Evolutionary conservation across 2,329 filamentous ascomycete genomes (phyloP).

Genomic region (Basipetospora chlamydospora): DNA sequence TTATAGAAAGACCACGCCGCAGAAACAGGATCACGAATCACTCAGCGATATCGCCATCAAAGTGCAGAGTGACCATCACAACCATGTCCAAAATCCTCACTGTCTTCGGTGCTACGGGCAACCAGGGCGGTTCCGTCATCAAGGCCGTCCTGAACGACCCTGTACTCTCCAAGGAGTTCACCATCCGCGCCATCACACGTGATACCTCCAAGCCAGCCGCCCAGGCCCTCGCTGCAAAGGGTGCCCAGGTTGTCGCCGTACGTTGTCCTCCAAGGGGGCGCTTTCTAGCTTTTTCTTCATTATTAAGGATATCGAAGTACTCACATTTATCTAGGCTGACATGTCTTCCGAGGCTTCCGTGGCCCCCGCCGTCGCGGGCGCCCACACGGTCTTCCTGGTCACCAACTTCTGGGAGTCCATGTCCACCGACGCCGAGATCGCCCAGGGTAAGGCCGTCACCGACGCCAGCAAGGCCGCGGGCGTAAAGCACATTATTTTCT

Average conservation of each 20-base stretch:
- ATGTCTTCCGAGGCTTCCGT: constrained; percentile 23
- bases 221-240: constrained; percentile 21
- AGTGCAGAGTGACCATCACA: no score
- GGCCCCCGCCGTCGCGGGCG: constrained; percentile 22
- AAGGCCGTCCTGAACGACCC: constrained; percentile 29
- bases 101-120: constrained; percentile 34
- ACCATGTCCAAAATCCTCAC: constrained; percentile 18
- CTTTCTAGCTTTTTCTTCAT: no score
- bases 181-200: constrained; percentile 32
- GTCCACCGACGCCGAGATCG: neutral
- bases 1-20: no score
- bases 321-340: constrained; percentile 4
- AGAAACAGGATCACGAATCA: no score
- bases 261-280: no score
- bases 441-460: constrained; percentile 30
- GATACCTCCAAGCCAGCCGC: constrained; percentile 24
- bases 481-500: constrained; percentile 31
- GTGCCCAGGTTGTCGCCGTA: constrained; percentile 14
- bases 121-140: constrained; percentile 34
- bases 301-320: neutral
- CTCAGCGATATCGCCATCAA: no score
- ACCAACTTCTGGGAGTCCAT: neutral
- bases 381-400: constrained; percentile 26
- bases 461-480: constrained; percentile 27
- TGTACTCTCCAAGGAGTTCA: constrained; percentile 27